Evolutionary conservation across 805 yeast genomes (phyloP).

Genomic region (Suhomyces prunicola): DNA sequence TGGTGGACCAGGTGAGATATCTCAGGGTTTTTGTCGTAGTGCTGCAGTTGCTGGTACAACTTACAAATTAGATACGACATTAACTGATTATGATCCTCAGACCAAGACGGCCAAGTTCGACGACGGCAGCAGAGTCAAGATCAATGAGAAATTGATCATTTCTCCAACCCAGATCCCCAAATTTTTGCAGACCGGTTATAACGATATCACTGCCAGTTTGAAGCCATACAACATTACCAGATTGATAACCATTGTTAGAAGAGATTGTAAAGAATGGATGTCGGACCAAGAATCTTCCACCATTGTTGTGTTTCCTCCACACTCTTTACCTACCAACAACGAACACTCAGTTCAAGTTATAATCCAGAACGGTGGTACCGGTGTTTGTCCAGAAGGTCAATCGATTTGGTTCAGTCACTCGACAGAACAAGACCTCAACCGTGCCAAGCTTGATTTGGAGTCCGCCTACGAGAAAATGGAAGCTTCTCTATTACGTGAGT

Average conservation of each 20-base stretch:
- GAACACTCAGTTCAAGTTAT: slow-evolving; percentile 77
- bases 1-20: slow-evolving; percentile 94
- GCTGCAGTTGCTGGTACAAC: slow-evolving; percentile 98
- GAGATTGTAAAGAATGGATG: slow-evolving; percentile 91
- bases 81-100: slow-evolving; percentile 62
- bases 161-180: slow-evolving; percentile 64
- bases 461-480: slow-evolving; percentile 80
- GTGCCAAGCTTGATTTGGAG: slow-evolving; percentile 75
- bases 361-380: slow-evolving; percentile 83
- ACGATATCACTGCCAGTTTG: slow-evolving; percentile 42
- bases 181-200: slow-evolving; percentile 40
- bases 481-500: slow-evolving; percentile 74
- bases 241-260: slow-evolving; percentile 76
- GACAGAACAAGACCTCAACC: slow-evolving; percentile 58
- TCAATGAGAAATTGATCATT: slow-evolving; percentile 74
- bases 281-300: slow-evolving; percentile 80
- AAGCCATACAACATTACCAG: slow-evolving; percentile 59
- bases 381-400: slow-evolving; percentile 83
- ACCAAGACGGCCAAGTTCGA: slow-evolving; percentile 65
- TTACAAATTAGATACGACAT: slow-evolving; percentile 72
- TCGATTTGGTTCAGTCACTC: slow-evolving; percentile 89
- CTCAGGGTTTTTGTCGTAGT: slow-evolving; percentile 95
- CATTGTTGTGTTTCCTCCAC: slow-evolving; percentile 89
- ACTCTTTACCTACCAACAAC: slow-evolving; percentile 65
- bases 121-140: slow-evolving; percentile 72